Conservation (phyloP, 257 asterid species). For the Perilla frutescens region DNA sequence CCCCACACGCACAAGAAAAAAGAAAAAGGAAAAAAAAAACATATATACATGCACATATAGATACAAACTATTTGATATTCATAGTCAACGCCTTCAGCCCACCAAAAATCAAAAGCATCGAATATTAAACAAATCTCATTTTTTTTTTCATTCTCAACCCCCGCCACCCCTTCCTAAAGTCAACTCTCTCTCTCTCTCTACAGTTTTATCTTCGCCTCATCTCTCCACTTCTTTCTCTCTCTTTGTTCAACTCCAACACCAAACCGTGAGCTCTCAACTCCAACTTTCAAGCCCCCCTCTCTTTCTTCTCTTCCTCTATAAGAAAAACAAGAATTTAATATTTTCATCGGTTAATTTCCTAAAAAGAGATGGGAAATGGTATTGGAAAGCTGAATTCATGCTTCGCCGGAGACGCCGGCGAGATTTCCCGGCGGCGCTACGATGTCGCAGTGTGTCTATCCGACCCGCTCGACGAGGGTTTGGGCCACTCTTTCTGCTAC, state of each 20-base stretch:
- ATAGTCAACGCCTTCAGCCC: slow-evolving; percentile 52
- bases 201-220: slow-evolving; percentile 33
- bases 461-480: slow-evolving; percentile 80
- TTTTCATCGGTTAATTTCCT: slow-evolving; percentile 3
- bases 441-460: slow-evolving; percentile 51
- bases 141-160: slow-evolving; percentile 34
- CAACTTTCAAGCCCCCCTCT: background rate
- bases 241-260: slow-evolving; percentile 34
- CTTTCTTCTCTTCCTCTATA: background rate
- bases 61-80: slow-evolving; percentile 14
- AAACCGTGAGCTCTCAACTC: slow-evolving; percentile 32
- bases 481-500: slow-evolving; percentile 96
- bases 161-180: slow-evolving; percentile 45
- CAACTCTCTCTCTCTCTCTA: slow-evolving; percentile 58
- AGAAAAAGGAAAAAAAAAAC: background rate
- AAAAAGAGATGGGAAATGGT: slow-evolving; percentile 71
- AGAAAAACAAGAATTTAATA: background rate
- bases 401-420: slow-evolving; percentile 87
- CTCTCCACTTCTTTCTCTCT: slow-evolving; percentile 17
- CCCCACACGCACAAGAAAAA: slow-evolving; percentile 43
- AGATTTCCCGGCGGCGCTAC: slow-evolving; percentile 72
- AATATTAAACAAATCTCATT: slow-evolving; percentile 37
- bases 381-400: slow-evolving; percentile 61
- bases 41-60: slow-evolving; percentile 19
- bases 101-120: slow-evolving; percentile 47